Evolutionary conservation across 352 stramenopile genomes (phyloP), one percentile per base, ranked within the genome.

Genomic region (Thraustochytrium sp.): DNA sequence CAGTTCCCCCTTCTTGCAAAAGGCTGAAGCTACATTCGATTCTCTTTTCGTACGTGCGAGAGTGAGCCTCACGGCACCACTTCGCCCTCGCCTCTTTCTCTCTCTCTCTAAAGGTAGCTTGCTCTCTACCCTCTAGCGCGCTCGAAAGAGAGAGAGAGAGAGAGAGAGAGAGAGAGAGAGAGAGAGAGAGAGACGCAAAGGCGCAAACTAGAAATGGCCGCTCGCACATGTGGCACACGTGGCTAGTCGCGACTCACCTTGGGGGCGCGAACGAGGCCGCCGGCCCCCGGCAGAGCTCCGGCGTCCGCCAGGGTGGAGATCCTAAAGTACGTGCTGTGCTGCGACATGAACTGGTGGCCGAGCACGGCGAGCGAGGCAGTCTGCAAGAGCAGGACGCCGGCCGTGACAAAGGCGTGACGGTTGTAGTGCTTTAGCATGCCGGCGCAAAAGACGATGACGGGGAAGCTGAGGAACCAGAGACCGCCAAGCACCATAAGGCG

Each of bases 261-360:
- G 18, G 75, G 75, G 36, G 75, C 75, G 29, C 61, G 75, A 18
- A 84, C 61, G 38, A 84, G 61, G 31, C 75, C 75, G 44, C 75
- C 75, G n/a, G 75, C 75, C 13, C 75, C 75, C 3, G 75, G 75
- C 31, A 84, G 61, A 42, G 49, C 75, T 5, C 75, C 75, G 21
- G 34, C 49, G 40, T 84, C 75, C 5, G 75, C 75, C 1, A 84
- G 49, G 1, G 61, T 80, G 13, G 75, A 84, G 18, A 84, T 42
- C 59, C 61, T 75, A 75, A 84, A 84, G 61, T 84, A 84, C 23
- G 75, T 84, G 51, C 75, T 84, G 55, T 73, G 61, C n/a, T 84
- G 55, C 34, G 75, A 84, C 55, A 84, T 80, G 38, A 84, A 84
- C 34, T 84, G 55, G 61, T 84, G 61, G 23, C 75, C 75, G 2